Conservation (phyloP, 2,329 filamentous ascomycete genomes). For the Hymenoscyphus repandus region DNA sequence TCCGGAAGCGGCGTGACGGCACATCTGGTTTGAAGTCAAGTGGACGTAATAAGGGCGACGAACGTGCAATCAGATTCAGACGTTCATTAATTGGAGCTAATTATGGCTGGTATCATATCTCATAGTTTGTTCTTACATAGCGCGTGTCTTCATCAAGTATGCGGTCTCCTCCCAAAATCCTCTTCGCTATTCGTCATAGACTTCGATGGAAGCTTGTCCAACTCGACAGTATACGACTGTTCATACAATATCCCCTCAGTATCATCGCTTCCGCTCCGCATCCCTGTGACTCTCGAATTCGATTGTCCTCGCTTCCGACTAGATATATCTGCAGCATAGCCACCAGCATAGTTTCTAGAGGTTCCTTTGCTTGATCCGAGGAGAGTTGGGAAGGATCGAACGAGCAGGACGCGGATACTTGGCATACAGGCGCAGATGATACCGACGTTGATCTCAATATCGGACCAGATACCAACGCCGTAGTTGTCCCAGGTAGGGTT, state of each 20-base stretch:
- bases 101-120: too few species aligned
- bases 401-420: constrained; percentile 45
- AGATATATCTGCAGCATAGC: not conserved
- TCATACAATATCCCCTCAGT: not conserved
- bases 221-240: not conserved
- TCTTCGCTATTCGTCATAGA: too few species aligned
- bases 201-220: not conserved
- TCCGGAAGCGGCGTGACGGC: too few species aligned
- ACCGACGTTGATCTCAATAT: constrained; percentile 84
- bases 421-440: constrained; percentile 92
- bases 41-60: too few species aligned
- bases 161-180: too few species aligned
- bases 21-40: too few species aligned
- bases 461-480: constrained; percentile 84
- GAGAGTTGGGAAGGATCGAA: not conserved
- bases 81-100: too few species aligned
- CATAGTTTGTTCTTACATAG: too few species aligned
- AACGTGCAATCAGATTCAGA: too few species aligned
- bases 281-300: not conserved
- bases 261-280: not conserved
- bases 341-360: not conserved
- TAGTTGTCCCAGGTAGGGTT: constrained; percentile 52
- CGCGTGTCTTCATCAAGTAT: too few species aligned
- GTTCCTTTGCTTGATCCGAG: not conserved
- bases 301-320: not conserved